Base-by-base conservation (phyloP, 208 protist species). In the Leishmania mexicana region DNA sequence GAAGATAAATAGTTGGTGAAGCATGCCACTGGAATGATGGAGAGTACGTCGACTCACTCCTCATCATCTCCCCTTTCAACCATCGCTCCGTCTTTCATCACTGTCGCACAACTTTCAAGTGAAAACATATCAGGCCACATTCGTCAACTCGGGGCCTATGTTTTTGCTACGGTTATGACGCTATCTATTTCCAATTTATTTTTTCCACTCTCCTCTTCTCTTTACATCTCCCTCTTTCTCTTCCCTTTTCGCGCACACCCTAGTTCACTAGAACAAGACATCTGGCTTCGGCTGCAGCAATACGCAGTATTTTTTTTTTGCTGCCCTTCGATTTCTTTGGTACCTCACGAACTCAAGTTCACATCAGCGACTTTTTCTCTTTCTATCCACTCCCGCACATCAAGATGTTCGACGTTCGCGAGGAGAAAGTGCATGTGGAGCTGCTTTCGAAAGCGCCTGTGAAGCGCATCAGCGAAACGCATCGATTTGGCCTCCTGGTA, bases 401-500 rank as follows among this genome's bases (percentile, higher is more conserved):
- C n/a, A 67, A 17, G 28, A 84, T 84, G 81, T 77, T 77, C 62
- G 45, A 38, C 13, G 47, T 45, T 10, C 40, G 24, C 21, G 76
- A 84, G 21, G 54, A 74, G 47, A 58, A 84, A 54, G 76, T 77
- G 17, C 81, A 38, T 57, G 28, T 84, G 47, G 67, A 49, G 65
- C 42, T 42, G 58, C 45, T 84, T 0, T 72, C 81, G 10, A 84
- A 80, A 17, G 47, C 75, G 4, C 40, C 42, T 28, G n/a, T 77
- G 49, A 83, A 84, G 49, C 76, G 54, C 28, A 81, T 93, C 74
- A 92, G 68, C 73, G 91, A 93, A 73, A 76, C 83, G n/a, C 74
- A 70, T 35, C 88, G 91, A 38, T 94, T 92, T 74, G 79, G 45
- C 28, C 81, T 92, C 21, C 72, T 94, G 70, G 83, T 87, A 31